Conservation (phyloP, 371 early-diverging fungal species). For the Mucor lusitanicus region DNA sequence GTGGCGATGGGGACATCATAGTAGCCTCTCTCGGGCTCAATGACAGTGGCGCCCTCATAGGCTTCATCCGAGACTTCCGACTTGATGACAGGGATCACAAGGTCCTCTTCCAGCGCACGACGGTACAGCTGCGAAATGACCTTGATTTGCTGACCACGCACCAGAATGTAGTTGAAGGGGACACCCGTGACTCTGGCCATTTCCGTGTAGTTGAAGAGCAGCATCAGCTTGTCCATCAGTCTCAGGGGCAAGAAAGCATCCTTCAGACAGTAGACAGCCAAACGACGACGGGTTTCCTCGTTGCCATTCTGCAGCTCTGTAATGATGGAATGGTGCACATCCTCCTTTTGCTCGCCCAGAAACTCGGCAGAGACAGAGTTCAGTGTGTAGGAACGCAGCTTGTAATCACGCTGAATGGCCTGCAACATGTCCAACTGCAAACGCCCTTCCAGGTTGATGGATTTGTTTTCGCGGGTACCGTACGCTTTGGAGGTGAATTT, state of each 20-base stretch:
- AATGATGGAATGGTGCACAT: conserved; percentile 99
- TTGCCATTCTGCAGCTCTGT: conserved; percentile 95
- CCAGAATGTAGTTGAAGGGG: conserved; percentile 95
- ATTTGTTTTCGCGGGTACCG: conserved; percentile 91
- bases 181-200: conserved; percentile 99
- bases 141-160: conserved; percentile 98
- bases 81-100: conserved; percentile 93
- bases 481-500: conserved; percentile 92
- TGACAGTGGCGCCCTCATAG: conserved; percentile 99
- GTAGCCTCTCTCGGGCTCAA: conserved; percentile 97
- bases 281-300: conserved; percentile 94
- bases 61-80: conserved; percentile 82
- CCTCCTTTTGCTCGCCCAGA: conserved; percentile 99
- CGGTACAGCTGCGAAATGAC: conserved; percentile 97
- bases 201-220: conserved; percentile 97
- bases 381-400: conserved; percentile 96
- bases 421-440: conserved; percentile 96
- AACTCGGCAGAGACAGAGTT: conserved; percentile 98
- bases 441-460: conserved; percentile 93
- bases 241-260: conserved; percentile 98
- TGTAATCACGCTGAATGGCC: conserved; percentile 97
- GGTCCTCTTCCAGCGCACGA: conserved; percentile 81
- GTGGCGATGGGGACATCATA: conserved; percentile 98
- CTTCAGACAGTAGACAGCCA: conserved; percentile 99
- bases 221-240: conserved; percentile 97